Percentiles rank a stretch among this genome's conserved stretches.
Evolutionary conservation across 352 stramenopile genomes (phyloP).

Genomic region (Poterioochromonas sp.): DNA sequence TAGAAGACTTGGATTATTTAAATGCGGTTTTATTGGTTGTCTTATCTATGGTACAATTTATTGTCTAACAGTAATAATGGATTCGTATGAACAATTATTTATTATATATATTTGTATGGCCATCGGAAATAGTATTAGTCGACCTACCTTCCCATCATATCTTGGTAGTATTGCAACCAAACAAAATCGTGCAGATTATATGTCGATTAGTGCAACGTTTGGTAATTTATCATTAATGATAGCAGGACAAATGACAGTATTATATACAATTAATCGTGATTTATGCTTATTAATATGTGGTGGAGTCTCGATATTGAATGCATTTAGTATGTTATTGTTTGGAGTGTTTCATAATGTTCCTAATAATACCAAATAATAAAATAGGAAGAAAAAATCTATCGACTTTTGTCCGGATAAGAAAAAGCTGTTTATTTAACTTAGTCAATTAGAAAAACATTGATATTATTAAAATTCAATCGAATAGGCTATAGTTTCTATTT

Average conservation of each 20-base stretch:
- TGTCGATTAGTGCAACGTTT: background rate
- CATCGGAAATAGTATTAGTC: background rate
- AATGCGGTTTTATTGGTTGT: background rate
- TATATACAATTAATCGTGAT: background rate
- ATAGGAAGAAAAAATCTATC: too few relatives aligned
- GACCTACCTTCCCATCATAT: background rate
- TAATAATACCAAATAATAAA: too few relatives aligned
- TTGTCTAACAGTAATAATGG: background rate
- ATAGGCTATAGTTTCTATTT: too few relatives aligned
- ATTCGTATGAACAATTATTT: background rate
- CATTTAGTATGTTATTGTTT: too few relatives aligned
- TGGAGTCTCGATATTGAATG: background rate
- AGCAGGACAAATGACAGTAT: background rate
- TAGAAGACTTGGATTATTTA: background rate
- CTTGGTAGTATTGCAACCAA: background rate
- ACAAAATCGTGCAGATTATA: background rate
- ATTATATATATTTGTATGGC: background rate
- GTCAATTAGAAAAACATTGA: too few relatives aligned
- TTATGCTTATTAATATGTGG: background rate
- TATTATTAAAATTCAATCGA: too few relatives aligned
- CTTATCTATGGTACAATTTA: background rate
- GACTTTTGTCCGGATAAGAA: too few relatives aligned
- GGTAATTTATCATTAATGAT: background rate
- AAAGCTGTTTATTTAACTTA: too few relatives aligned
- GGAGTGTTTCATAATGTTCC: too few relatives aligned